Evolutionary conservation across 2,329 filamentous ascomycete species (phyloP).

Genomic region (Talaromyces sp.): DNA sequence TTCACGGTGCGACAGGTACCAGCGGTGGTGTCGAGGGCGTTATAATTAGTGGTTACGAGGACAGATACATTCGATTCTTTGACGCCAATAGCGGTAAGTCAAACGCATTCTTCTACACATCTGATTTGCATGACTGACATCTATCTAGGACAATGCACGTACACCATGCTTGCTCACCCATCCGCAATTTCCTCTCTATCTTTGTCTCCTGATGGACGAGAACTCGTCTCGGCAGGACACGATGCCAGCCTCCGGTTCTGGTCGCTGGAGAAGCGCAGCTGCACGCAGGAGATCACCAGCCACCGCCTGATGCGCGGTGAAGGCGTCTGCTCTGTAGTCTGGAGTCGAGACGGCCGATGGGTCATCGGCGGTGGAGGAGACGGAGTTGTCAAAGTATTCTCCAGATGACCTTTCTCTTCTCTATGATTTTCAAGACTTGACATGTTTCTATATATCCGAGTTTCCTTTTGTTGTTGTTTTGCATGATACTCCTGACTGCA

Average conservation of each 20-base stretch:
- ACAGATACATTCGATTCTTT: slow-evolving; percentile 93
- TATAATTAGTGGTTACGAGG: slow-evolving; percentile 94
- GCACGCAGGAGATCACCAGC: slow-evolving; percentile 89
- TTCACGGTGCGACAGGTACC: slow-evolving; percentile 77
- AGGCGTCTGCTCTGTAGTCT: slow-evolving; percentile 88
- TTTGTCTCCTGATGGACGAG: slow-evolving; percentile 84
- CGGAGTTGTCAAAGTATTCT: slow-evolving; percentile 89
- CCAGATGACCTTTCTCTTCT: slow-evolving; percentile 24
- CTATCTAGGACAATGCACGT: slow-evolving; percentile 85
- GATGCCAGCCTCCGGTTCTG: slow-evolving; percentile 95
- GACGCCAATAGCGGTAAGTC: slow-evolving; percentile 95
- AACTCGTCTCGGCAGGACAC: slow-evolving; percentile 92
- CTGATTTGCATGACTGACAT: neutral
- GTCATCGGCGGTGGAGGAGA: slow-evolving; percentile 93
- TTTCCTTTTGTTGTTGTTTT: neutral
- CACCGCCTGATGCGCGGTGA: slow-evolving; percentile 94
- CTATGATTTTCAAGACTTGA: neutral
- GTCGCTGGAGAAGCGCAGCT: slow-evolving; percentile 91
- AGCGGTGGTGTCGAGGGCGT: slow-evolving; percentile 83
- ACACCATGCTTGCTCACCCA: slow-evolving; percentile 96
- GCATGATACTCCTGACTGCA: neutral
- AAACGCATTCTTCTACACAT: neutral
- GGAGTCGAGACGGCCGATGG: slow-evolving; percentile 92
- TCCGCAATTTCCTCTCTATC: slow-evolving; percentile 88
- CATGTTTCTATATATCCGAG: neutral